These are phyloP conservation scores for Fomitopsis pinicola DNA, from an alignment of 1,284 basidiomycete species.

Conservation along the genomic window DNA sequence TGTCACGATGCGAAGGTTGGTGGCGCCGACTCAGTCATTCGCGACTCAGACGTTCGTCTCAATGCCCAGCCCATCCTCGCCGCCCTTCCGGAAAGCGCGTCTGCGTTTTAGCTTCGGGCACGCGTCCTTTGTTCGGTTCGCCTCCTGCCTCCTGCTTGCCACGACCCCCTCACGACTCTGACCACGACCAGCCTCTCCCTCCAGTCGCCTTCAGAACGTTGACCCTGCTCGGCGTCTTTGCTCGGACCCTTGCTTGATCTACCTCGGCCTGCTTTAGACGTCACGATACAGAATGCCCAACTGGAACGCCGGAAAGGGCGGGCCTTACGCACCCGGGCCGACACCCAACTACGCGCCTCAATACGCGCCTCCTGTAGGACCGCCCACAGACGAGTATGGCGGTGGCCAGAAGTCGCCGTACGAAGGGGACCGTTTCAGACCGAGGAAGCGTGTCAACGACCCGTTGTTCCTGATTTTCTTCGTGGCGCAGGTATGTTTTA, in stretches of 20 bases:
- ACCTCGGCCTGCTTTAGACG: too few species aligned
- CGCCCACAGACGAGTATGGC: constrained; percentile 9
- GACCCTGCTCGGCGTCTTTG: background rate
- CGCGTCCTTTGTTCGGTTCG: background rate
- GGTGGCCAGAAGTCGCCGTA: constrained; percentile 53
- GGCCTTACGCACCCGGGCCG: constrained; percentile 2
- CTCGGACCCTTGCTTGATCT: background rate
- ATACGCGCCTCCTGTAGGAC: constrained; percentile 2
- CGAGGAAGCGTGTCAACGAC: constrained; percentile 69
- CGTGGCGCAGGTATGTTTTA: constrained; percentile 46
- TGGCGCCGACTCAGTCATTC: background rate
- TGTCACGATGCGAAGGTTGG: background rate
- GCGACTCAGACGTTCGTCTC: background rate
- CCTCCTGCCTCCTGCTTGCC: background rate
- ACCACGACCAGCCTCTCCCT: background rate
- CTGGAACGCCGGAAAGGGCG: background rate
- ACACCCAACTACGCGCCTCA: constrained; percentile 7
- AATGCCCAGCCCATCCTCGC: background rate
- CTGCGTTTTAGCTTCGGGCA: background rate
- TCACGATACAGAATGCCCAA: background rate
- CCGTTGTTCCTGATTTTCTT: constrained; percentile 69
- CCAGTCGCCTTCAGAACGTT: background rate
- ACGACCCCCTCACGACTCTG: background rate
- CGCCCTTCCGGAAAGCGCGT: background rate
- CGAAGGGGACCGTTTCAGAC: constrained; percentile 64